Conservation (phyloP, 1,284 basidiomycete genomes). For the Volvariella surrecta region DNA sequence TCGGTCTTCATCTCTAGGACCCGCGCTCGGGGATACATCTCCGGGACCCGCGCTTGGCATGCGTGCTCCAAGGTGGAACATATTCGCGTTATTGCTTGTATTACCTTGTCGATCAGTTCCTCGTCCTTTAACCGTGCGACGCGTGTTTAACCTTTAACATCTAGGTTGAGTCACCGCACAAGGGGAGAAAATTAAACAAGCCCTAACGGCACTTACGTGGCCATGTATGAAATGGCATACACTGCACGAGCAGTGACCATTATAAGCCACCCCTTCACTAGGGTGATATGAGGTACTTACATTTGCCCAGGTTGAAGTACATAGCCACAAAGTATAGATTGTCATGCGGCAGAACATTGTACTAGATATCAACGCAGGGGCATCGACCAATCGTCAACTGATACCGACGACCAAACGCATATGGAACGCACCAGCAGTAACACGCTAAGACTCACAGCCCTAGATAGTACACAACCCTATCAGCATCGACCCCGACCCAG, state of each 20-base stretch:
- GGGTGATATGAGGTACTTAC: slow-evolving; percentile 28
- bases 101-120: slow-evolving; percentile 34
- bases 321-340: slow-evolving; percentile 52
- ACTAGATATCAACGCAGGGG: too few species aligned
- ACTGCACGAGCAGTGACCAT: slow-evolving; percentile 28
- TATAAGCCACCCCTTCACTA: neutral
- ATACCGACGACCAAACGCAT: slow-evolving; percentile 4
- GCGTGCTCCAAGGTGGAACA: slow-evolving; percentile 37
- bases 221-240: slow-evolving; percentile 60
- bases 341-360: slow-evolving; percentile 37
- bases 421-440: slow-evolving; percentile 40
- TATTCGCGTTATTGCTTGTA: slow-evolving; percentile 31
- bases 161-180: neutral
- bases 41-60: slow-evolving; percentile 25
- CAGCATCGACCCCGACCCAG: neutral
- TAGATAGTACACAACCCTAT: slow-evolving; percentile 17
- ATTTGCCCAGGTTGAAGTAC: slow-evolving; percentile 58
- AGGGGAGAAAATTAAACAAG: neutral
- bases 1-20: slow-evolving; percentile 17
- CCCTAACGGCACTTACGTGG: slow-evolving; percentile 37
- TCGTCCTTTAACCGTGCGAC: slow-evolving; percentile 32
- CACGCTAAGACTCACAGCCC: slow-evolving; percentile 48
- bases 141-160: slow-evolving; percentile 38
- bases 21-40: too few species aligned
- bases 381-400: neutral